These are phyloP conservation scores for Zizania palustris DNA, from an alignment of 202 grass and related monocot genomes.

Conservation along the genomic window DNA sequence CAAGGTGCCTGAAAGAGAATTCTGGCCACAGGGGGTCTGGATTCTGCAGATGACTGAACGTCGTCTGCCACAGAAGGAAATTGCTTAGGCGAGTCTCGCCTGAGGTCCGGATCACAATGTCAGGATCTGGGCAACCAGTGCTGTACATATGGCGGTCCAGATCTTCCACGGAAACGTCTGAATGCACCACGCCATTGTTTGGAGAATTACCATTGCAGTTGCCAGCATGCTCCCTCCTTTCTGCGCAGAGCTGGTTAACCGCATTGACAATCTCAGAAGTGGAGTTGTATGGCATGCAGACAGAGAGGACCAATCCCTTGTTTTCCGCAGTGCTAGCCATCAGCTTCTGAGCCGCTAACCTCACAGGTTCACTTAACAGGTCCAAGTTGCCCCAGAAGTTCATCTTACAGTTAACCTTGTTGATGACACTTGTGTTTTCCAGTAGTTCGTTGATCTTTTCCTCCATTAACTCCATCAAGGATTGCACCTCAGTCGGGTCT, in stretches of 20 bases:
- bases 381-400: slow-evolving; percentile 82
- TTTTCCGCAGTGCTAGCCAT: slow-evolving; percentile 60
- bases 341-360: slow-evolving; percentile 54
- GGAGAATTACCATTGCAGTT: neutral
- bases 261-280: slow-evolving; percentile 74
- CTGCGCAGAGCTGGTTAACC: slow-evolving; percentile 50
- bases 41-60: slow-evolving; percentile 68
- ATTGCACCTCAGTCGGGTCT: slow-evolving; percentile 58
- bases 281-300: slow-evolving; percentile 78
- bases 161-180: slow-evolving; percentile 49
- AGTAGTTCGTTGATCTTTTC: slow-evolving; percentile 71
- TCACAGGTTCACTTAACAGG: slow-evolving; percentile 56
- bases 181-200: neutral
- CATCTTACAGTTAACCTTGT: slow-evolving; percentile 58
- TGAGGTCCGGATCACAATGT: slow-evolving; percentile 82
- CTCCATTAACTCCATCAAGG: slow-evolving; percentile 82
- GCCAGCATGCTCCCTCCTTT: slow-evolving; percentile 25
- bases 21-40: slow-evolving; percentile 62
- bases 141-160: slow-evolving; percentile 65
- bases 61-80: slow-evolving; percentile 81
- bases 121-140: slow-evolving; percentile 59
- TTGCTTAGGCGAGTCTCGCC: slow-evolving; percentile 77
- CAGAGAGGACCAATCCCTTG: slow-evolving; percentile 61
- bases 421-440: slow-evolving; percentile 52
- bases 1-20: slow-evolving; percentile 61